Base-by-base conservation (phyloP, 1,284 basidiomycete species). In the Cystobasidium slooffiae region DNA sequence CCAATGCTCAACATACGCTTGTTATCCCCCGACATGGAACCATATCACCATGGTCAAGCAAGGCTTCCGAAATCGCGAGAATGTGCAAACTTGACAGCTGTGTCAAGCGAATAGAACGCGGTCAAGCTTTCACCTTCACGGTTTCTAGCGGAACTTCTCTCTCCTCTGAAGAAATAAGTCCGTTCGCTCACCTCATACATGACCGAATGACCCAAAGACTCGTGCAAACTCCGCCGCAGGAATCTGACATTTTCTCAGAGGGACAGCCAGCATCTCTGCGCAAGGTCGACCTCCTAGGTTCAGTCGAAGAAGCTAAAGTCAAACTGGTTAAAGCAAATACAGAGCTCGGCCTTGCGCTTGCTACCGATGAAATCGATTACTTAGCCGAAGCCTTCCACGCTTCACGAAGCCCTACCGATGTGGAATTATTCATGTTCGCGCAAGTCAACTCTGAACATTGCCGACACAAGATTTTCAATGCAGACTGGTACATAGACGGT, bases 371-470 rank as follows among this genome's bases (percentile, higher is more conserved):
- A 83, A 93, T 99, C 76, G 88, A 91, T 79, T 99, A 98, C 83
- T 89, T 99, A 76, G 88, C 97, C 78, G 87, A 93, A 66, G 92
- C 92, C 9, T 99, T 94, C 83, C 86, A 93, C 52, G 86, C 82
- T 79, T 85, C 85, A 64, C 88, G 93, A 58, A 90, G 93, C 81
- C 94, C 94, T 4, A 98, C 93, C 62, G 96, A 99, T 80, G 95
- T 97, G 14, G 97, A 99, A 82, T 87, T 99, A 20, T 99, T 99
- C 87, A 99, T 99, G 96, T 99, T 99, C 82, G 96, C 97, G 18
- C 97, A 99, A 82, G 96, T 99, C 82, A 99, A 99, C 85, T 98
- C 95, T 52, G 97, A 99, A 84, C 97, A 99, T 83, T 99, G 97
- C 83, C 88, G 97, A 59, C 97, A 99, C 87, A 99, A 99, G 85